Evolutionary conservation across 495 filamentous ascomycete species (phyloP).

Genomic region (Penicillium tannophilum): DNA sequence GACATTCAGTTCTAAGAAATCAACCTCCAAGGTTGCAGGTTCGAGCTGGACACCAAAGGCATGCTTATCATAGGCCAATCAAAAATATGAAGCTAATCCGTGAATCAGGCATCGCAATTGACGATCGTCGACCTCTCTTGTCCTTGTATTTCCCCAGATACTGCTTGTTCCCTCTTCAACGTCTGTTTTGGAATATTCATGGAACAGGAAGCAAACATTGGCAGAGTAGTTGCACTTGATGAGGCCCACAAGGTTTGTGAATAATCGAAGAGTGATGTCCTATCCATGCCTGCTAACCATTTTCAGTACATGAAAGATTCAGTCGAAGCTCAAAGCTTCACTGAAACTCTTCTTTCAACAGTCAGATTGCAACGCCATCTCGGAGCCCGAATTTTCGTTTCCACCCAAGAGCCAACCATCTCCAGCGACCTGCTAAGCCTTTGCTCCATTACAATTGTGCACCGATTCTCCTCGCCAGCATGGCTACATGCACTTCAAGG

Average conservation of each 20-base stretch:
- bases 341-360: slow-evolving; percentile 60
- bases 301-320: slow-evolving; percentile 51
- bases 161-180: slow-evolving; percentile 69
- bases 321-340: slow-evolving; percentile 49
- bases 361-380: slow-evolving; percentile 76
- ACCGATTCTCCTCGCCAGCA: slow-evolving; percentile 71
- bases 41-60: slow-evolving; percentile 18
- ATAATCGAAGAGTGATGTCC: not conserved
- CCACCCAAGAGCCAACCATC: slow-evolving; percentile 80
- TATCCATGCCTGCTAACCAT: not conserved
- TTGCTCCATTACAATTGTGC: slow-evolving; percentile 70
- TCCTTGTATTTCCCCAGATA: slow-evolving; percentile 66
- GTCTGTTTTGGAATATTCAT: slow-evolving; percentile 64
- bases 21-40: slow-evolving; percentile 4
- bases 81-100: not conserved
- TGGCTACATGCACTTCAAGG: slow-evolving; percentile 63
- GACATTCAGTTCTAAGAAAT: not conserved
- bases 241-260: slow-evolving; percentile 58
- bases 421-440: slow-evolving; percentile 68
- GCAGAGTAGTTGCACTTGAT: slow-evolving; percentile 59
- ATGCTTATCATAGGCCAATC: not conserved
- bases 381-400: slow-evolving; percentile 65
- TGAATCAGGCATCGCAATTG: slow-evolving; percentile 51
- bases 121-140: slow-evolving; percentile 78
- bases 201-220: slow-evolving; percentile 44